Percentiles rank a stretch among this genome's conserved stretches.
Conservation (phyloP, 75 land plant genomes). For the Picea sitchensis region DNA sequence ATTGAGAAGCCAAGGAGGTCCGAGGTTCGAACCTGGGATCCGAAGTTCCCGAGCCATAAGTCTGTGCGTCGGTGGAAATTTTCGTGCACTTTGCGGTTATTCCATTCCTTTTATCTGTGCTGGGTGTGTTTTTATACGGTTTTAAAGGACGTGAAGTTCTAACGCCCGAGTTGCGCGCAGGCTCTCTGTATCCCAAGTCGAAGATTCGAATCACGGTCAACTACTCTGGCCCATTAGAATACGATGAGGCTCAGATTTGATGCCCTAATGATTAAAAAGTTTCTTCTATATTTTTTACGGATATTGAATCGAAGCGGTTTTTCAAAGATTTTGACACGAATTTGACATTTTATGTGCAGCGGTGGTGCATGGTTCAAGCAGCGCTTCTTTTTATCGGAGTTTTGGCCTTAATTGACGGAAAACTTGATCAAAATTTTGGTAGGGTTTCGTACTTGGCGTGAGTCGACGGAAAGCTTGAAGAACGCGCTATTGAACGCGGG, state of each 20-base stretch:
- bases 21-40: neutral
- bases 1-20: neutral
- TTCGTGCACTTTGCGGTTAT: neutral
- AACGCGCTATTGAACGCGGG: slow-evolving; percentile 10
- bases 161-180: neutral
- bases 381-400: neutral
- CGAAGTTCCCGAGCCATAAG: neutral
- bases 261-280: neutral
- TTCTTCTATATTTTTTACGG: neutral
- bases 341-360: neutral
- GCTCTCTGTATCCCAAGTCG: neutral
- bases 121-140: neutral
- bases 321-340: neutral
- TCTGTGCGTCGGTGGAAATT: neutral
- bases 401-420: neutral
- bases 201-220: slow-evolving; percentile 6
- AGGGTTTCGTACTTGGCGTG: slow-evolving; percentile 2
- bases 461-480: neutral
- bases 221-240: neutral
- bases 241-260: neutral
- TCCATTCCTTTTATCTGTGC: neutral
- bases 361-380: neutral
- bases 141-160: neutral
- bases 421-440: neutral
- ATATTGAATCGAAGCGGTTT: neutral